A percentile compares a stretch with the other conserved stretches of the same genome.
Evolutionary conservation across 371 early-diverging fungal genomes (phyloP).

Genomic region (Conidiobolus incongruus): DNA sequence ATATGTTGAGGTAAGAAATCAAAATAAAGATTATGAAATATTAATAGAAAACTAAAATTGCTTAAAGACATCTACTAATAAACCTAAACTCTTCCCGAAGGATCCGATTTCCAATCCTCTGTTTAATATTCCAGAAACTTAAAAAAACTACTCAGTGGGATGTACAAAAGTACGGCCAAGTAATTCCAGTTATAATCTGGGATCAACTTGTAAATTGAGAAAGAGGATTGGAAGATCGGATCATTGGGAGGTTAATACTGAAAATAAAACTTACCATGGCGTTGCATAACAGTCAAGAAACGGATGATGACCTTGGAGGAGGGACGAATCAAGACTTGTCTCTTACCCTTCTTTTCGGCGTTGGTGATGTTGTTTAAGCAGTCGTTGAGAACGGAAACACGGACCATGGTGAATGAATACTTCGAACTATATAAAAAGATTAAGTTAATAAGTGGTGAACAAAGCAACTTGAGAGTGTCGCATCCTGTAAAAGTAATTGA

Average conservation of each 20-base stretch:
- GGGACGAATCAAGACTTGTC: slow-evolving; percentile 92
- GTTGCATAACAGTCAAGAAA: slow-evolving; percentile 98
- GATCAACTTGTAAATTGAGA: too few relatives aligned
- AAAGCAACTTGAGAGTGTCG: too few relatives aligned
- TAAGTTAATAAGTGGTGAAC: too few relatives aligned
- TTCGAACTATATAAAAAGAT: too few relatives aligned
- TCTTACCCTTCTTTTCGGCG: slow-evolving; percentile 95
- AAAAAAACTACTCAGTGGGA: slow-evolving; percentile 34
- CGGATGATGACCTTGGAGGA: slow-evolving; percentile 93
- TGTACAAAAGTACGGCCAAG: too few relatives aligned
- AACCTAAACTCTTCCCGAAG: too few relatives aligned
- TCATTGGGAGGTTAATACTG: not conserved
- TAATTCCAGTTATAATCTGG: slow-evolving; percentile 29
- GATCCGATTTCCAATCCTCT: too few relatives aligned
- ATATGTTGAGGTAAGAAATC: not conserved
- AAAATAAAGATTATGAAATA: not conserved
- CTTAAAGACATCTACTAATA: too few relatives aligned
- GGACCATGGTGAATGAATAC: too few relatives aligned
- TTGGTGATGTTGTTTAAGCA: slow-evolving; percentile 98
- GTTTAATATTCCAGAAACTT: too few relatives aligned
- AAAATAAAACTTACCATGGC: slow-evolving; percentile 57
- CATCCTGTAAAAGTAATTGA: too few relatives aligned
- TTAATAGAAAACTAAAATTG: slow-evolving; percentile 1
- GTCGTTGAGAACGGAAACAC: slow-evolving; percentile 82
- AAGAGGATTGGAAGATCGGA: not conserved